Evolutionary conservation across 495 filamentous ascomycete genomes (phyloP).

Genomic region (Terfezia claveryi): DNA sequence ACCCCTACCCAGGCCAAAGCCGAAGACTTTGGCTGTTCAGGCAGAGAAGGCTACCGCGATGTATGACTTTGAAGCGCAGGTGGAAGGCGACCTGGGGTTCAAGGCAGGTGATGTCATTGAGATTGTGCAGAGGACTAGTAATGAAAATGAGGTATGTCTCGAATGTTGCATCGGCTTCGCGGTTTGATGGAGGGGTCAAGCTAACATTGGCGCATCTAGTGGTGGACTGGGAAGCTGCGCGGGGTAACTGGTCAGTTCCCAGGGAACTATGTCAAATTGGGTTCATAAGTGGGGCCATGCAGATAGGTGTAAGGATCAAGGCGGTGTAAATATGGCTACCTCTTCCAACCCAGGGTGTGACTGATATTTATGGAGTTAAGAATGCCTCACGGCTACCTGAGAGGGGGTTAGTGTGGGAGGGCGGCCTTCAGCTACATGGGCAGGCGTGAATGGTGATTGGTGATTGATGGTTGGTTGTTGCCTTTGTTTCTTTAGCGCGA

Average conservation of each 20-base stretch:
- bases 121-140: conserved; percentile 53
- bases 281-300: not conserved
- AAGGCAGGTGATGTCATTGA: conserved; percentile 77
- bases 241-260: conserved; percentile 82
- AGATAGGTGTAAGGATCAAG: too few relatives aligned
- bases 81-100: conserved; percentile 86
- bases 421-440: too few relatives aligned
- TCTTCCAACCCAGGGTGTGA: too few relatives aligned
- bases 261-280: conserved; percentile 36
- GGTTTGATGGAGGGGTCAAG: not conserved
- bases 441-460: too few relatives aligned
- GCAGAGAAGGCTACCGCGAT: conserved; percentile 50
- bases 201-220: conserved; percentile 19
- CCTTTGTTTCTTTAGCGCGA: too few relatives aligned
- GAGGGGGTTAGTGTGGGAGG: too few relatives aligned
- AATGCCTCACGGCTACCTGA: too few relatives aligned
- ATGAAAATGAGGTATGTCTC: conserved; percentile 46
- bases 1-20: conserved; percentile 83
- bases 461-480: too few relatives aligned
- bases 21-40: conserved; percentile 44
- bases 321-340: too few relatives aligned
- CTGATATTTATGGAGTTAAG: too few relatives aligned
- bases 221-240: conserved; percentile 69
- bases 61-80: conserved; percentile 92
- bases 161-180: not conserved